Evolutionary conservation across 75 land plant genomes (phyloP), one percentile per base, ranked within the genome.

Genomic region (Cupressus sempervirens): DNA sequence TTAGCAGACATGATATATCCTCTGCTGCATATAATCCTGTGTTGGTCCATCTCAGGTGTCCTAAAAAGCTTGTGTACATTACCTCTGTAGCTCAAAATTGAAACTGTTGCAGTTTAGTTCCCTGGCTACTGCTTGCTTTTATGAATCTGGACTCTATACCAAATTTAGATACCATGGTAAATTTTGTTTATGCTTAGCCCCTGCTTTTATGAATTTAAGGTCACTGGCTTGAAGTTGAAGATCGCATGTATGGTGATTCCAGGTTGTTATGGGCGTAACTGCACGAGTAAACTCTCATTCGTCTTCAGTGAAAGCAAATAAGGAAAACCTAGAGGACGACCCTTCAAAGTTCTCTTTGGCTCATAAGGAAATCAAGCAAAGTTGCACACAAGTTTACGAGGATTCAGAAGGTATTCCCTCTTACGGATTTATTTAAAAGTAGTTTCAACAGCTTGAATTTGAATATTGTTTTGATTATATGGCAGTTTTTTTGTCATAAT

Each of bases 221-320:
- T n/a, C 30, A n/a, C 43, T 70, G 9, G 12, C 48, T 43, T 45
- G 48, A 79, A 26, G 50, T n/a, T 45, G 81, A 79, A 45, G 46
- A 41, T 79, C 11, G 30, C 81, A 3, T 79, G 50, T 79, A 45
- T 79, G 32, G 40, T 26, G 32, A 79, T 79, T 46, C 29, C 50
- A 79, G 50, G 81, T 79, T 79, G 50, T 79, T 79, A 45, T 79
- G 45, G 81, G 48, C 12, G 3, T 41, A n/a, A 79, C 45, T 11
- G 81, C 23, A n/a, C n/a, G 13, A 3, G 81, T 45, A 20, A 79
- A 41, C 50, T 9, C 29, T 43, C 23, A 26, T 77, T 41, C 40
- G n/a, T 41, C 81, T 77, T 77, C 46, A 1, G 29, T 43, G 13
- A 77, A 77, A 43, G 26, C 35, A 38, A 38, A 76, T 36, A 38